Evolutionary conservation across 176 grass and related monocot genomes (phyloP), one percentile per base, ranked within the genome.

Genomic region (Aegilops tauschii): DNA sequence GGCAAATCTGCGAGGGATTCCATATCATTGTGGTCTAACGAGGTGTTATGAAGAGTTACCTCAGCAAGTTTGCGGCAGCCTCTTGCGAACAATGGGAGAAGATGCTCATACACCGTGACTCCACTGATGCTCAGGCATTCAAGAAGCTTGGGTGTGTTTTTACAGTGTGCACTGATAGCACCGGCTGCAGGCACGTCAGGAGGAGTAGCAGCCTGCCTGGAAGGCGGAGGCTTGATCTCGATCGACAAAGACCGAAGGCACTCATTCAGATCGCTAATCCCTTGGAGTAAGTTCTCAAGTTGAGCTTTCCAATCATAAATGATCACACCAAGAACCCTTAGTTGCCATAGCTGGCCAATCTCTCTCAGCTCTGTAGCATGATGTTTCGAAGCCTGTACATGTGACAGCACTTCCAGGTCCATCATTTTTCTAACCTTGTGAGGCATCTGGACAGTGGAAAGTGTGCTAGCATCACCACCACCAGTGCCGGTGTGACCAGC

Each of bases 191-290:
- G 64, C 8, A 8, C 12, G 64, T 67, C 64, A 31, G 67, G 8
- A 69, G 32, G 2, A 69, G 66, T 11, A 36, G 31, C 32, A 68
- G 8, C 16, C 66, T 11, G 3, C 13, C 67, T 70, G 34, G 8
- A 0, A 35, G 70, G 42, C 27, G 47, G 14, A 50, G 47, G 13
- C 47, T 75, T 47, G 21, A 75, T 47, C 12, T 49, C 10, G 23
- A 75, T 30, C 1, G 42, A 49, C 72, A 75, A 12, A 12, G 42
- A 49, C 23, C 23, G 1, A 16, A 75, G 72, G 72, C 72, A 17
- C 5, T 50, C 13, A 42, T 71, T 16, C 35, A 87, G 76, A n/a
- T 87, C 65, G 11, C 27, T 68, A 31, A 87, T 80, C 16, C 34
- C 27, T 39, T 37, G 56, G 76, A 74, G 50, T 30, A 65, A 16